phyloP scores from a whole-genome alignment of 1,139 yeast species.

The Kazachstania sp. region DNA sequence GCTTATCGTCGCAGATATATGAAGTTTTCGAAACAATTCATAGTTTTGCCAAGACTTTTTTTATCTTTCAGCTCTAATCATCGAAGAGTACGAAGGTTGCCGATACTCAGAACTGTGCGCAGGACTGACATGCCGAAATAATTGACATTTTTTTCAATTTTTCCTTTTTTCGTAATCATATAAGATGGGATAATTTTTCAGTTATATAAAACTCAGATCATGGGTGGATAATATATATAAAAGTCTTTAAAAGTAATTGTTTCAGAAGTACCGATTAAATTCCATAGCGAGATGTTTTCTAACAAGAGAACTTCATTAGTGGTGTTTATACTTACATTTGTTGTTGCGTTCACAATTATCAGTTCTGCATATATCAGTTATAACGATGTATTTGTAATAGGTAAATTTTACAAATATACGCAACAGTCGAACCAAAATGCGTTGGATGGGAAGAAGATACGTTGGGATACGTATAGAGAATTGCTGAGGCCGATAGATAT shows the following conservation, averaged over 20 bases:
- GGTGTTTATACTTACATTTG: neutral
- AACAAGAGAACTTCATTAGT: neutral
- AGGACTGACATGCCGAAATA: neutral
- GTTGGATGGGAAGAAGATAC: conserved; percentile 4
- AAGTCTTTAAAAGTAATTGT: no score
- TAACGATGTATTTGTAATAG: neutral
- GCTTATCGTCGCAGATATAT: neutral
- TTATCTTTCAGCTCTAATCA: no score
- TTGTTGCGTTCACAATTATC: neutral
- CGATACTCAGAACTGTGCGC: neutral
- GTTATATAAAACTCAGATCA: no score
- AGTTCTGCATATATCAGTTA: conserved; percentile 1
- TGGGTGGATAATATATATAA: no score
- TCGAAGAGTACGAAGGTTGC: no score
- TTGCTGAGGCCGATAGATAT: conserved; percentile 33
- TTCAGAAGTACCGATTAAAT: no score
- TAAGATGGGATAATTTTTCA: no score
- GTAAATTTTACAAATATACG: no score
- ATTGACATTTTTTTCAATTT: no score
- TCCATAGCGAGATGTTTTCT: neutral
- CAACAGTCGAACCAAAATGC: neutral
- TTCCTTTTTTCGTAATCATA: no score
- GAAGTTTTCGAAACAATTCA: conserved; percentile 3
- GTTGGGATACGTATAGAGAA: conserved; percentile 15
- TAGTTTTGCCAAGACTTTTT: conserved; percentile 5